A percentile compares a stretch with the other conserved stretches of the same genome.
Conservation (phyloP, 345 rosid species). For the Eucalyptus cloeziana region DNA sequence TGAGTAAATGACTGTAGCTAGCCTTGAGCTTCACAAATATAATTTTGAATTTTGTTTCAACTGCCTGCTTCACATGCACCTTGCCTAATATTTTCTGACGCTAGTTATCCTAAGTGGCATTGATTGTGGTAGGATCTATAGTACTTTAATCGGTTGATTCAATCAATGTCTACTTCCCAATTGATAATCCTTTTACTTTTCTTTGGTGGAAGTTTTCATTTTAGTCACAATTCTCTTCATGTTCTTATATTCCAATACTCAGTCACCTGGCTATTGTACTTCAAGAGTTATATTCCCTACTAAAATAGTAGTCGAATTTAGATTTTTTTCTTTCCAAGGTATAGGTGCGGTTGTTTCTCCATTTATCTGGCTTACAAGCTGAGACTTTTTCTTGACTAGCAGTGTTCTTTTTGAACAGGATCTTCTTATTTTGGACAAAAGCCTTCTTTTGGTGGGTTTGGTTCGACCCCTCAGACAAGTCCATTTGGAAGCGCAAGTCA, state of each 20-base stretch:
- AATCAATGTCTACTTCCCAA: background rate
- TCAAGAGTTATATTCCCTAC: background rate
- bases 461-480: conserved; percentile 14
- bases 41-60: background rate
- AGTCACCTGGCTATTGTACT: background rate
- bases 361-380: background rate
- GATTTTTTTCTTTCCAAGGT: background rate
- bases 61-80: background rate
- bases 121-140: background rate
- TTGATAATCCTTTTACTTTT: background rate
- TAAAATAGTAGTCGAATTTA: background rate
- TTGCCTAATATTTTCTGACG: background rate
- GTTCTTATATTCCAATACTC: background rate
- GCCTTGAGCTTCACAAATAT: background rate
- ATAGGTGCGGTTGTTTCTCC: too few species aligned
- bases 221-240: background rate
- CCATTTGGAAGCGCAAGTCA: conserved; percentile 17
- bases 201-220: background rate
- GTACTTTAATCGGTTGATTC: background rate
- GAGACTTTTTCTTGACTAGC: background rate
- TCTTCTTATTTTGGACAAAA: conserved; percentile 59
- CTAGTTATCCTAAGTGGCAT: background rate
- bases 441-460: conserved; percentile 61
- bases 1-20: background rate
- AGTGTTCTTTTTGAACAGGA: conserved; percentile 12